phyloP scores from a whole-genome alignment of 768 basidiomycete species.

The Rhodosporidiobolus odoratus region DNA sequence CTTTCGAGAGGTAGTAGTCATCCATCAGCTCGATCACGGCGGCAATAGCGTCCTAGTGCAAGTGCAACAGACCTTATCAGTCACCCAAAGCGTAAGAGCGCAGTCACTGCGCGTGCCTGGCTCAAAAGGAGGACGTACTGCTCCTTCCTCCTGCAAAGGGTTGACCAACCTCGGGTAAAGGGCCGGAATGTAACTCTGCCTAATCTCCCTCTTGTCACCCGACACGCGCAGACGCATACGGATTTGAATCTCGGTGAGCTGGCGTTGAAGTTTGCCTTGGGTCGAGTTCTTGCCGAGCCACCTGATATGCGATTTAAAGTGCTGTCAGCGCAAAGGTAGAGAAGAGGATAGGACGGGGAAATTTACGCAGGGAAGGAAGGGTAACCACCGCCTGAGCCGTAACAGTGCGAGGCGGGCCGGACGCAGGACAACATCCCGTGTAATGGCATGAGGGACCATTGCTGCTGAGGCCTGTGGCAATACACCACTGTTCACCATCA shows the following conservation, averaged over 20 bases:
- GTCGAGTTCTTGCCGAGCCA: conserved; percentile 99
- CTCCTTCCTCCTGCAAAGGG: conserved; percentile 68
- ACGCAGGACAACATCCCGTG: conserved; percentile 89
- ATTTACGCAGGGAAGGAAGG: conserved; percentile 30
- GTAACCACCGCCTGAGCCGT: conserved; percentile 53
- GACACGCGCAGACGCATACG: conserved; percentile 92
- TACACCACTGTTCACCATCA: no score
- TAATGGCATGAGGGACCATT: conserved; percentile 90
- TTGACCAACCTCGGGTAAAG: conserved; percentile 71
- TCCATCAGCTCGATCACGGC: conserved; percentile 86
- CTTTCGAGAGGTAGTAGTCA: conserved; percentile 83
- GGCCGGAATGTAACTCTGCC: conserved; percentile 86
- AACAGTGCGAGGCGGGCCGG: conserved; percentile 74
- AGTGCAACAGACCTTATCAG: background rate
- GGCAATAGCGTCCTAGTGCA: conserved; percentile 64
- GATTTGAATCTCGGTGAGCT: conserved; percentile 83
- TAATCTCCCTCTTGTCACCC: conserved; percentile 79
- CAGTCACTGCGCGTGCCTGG: no score
- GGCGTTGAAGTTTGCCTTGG: conserved; percentile 69
- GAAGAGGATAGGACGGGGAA: background rate
- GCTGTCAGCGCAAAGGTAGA: background rate
- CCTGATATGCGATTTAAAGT: conserved; percentile 49
- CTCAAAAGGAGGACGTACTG: conserved; percentile 54
- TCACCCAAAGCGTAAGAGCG: background rate
- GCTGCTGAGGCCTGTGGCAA: conserved; percentile 83